A percentile compares a stretch with the other conserved stretches of the same genome.
Conservation (phyloP, 306 rosid genomes). For the Corylus heterophylla region DNA sequence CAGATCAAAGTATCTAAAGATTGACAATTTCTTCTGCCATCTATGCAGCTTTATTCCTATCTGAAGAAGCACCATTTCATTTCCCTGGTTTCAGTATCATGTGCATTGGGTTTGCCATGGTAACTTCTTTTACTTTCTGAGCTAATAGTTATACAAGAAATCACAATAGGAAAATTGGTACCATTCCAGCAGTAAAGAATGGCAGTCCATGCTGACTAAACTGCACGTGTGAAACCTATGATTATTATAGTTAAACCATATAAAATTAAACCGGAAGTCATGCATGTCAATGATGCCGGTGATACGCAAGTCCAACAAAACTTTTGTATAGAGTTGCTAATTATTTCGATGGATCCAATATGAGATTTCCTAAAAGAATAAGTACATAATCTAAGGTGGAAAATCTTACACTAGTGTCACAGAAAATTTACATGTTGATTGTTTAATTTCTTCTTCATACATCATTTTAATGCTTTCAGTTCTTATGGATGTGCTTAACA, state of each 20-base stretch:
- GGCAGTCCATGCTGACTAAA: neutral
- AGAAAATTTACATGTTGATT: neutral
- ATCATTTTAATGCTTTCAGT: conserved; percentile 2
- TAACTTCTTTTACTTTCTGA: conserved; percentile 7
- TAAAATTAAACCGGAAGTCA: neutral
- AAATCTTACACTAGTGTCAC: too few relatives aligned
- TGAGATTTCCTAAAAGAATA: too few relatives aligned
- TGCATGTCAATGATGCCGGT: neutral
- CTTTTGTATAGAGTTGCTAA: neutral
- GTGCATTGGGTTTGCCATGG: conserved; percentile 66
- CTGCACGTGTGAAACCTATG: neutral
- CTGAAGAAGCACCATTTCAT: conserved; percentile 76
- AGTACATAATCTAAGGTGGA: too few relatives aligned
- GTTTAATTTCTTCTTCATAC: neutral
- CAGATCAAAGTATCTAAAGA: neutral
- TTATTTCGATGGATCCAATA: too few relatives aligned
- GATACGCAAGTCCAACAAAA: too few relatives aligned
- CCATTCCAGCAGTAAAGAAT: neutral
- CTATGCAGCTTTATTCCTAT: conserved; percentile 71
- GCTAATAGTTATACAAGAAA: neutral
- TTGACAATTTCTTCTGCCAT: conserved; percentile 22
- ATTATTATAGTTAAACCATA: neutral
- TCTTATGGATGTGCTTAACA: conserved; percentile 17
- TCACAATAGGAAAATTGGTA: neutral
- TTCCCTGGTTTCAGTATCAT: conserved; percentile 87